Evolutionary conservation across 106 monocot genomes (phyloP).

Genomic region (Vanilla planifolia): DNA sequence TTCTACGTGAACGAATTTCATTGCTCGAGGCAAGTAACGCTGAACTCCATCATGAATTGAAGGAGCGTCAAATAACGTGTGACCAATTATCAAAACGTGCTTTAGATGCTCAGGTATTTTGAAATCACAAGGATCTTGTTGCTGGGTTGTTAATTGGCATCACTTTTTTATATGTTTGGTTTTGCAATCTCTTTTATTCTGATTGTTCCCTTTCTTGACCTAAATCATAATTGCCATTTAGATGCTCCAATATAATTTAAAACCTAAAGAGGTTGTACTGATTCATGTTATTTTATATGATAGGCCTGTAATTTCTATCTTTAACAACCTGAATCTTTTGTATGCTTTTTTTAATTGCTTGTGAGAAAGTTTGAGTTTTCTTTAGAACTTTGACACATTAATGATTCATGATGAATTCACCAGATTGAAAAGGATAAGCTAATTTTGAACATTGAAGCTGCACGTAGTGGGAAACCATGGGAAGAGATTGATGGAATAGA

Average conservation of each 20-base stretch:
- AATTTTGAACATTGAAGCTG: constrained; percentile 59
- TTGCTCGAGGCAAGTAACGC: constrained; percentile 66
- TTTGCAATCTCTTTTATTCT: neutral
- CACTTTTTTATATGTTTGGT: neutral
- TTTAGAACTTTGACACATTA: neutral
- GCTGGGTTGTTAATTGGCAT: neutral
- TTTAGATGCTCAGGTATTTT: constrained; percentile 63
- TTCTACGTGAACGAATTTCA: constrained; percentile 61
- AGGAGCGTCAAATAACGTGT: constrained; percentile 44
- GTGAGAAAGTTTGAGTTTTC: neutral
- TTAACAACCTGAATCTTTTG: neutral
- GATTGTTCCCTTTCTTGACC: neutral
- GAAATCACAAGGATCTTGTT: neutral
- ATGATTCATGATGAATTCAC: neutral
- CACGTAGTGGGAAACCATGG: constrained; percentile 56
- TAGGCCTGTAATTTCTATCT: neutral
- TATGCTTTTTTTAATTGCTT: neutral
- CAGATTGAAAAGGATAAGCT: constrained; percentile 89
- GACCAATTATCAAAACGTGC: constrained; percentile 46
- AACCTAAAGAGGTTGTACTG: neutral
- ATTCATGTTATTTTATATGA: neutral
- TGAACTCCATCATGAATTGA: constrained; percentile 57
- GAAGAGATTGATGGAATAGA: constrained; percentile 48
- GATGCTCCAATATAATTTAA: neutral
- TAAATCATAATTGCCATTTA: neutral